Base-by-base conservation (phyloP, 768 basidiomycete genomes). In the Suillus plorans region DNA sequence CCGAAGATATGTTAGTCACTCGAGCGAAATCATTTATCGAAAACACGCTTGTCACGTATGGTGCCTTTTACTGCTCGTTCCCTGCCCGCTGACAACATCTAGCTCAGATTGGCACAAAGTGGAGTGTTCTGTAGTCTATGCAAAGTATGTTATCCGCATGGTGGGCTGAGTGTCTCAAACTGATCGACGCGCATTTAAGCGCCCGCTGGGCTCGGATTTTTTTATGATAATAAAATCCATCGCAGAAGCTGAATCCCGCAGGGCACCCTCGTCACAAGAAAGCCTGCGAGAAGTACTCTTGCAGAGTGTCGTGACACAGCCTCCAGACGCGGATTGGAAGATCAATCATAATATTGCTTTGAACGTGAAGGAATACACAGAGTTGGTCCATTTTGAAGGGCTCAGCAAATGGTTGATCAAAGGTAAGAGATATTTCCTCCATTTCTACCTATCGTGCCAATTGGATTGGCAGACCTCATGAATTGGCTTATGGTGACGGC, bases 11-110 rank as follows among this genome's bases (percentile, higher is more conserved):
- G 10, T 80, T 92, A 3, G 81, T 85, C 4, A 72, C 79, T 42
- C 88, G 90, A 72, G 86, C 85, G 1, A 82, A 78, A 67, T 66
- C 77, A 18, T 88, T 90, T 70, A 73, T 91, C 20, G 83, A 82
- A 42, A 77, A 74, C 31, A 85, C 81, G 5, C 74, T 90, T 13
- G 77, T 80, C 49, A 79, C 77, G 85, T 88, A 69, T 61, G 82
- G 68, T 34, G 5, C 65, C 59, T 57, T 37, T 42, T 14, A 20
- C 31, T 47, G 31, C 37, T 16, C 18, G 28, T 45, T 39, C 31
- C 42, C 31, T 20, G 4, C 9, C 8, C 2, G 16, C 12, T 62
- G 34, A 60, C 20, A 13, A 39, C 47, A 22, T 28, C 8, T 42
- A 37, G 31, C 47, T 20, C 67, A 90, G 88, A 68, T 87, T 87